Percentiles rank a stretch among this genome's conserved stretches.
phyloP scores from a whole-genome alignment of 2,329 filamentous ascomycete genomes.

The Colletotrichum orchidophilum region DNA sequence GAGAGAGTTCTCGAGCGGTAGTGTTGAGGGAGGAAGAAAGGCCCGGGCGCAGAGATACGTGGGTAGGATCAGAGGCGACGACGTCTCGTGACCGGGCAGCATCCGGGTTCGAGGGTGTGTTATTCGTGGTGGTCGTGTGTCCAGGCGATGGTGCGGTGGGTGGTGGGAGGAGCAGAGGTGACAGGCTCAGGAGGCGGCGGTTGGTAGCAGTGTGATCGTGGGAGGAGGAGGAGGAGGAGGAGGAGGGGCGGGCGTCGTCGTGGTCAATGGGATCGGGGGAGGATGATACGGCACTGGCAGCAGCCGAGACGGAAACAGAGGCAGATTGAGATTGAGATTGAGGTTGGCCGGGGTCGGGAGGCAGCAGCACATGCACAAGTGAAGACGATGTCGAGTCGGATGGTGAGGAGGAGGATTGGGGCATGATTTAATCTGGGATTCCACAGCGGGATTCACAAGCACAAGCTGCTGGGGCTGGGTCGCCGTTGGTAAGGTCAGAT shows the following conservation, averaged over 20 bases:
- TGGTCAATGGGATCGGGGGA: constrained; percentile 29
- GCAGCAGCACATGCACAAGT: constrained; percentile 33
- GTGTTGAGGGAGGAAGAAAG: constrained; percentile 8
- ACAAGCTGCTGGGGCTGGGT: constrained; percentile 27
- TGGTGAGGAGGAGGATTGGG: constrained; percentile 28
- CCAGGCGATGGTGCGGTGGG: constrained; percentile 18
- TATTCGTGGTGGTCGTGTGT: constrained; percentile 26
- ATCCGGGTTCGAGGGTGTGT: constrained; percentile 8
- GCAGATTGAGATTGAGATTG: background rate
- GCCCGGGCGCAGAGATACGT: constrained; percentile 19
- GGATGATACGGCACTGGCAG: constrained; percentile 28
- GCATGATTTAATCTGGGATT: constrained; percentile 33
- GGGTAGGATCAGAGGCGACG: constrained; percentile 9
- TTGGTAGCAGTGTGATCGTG: constrained; percentile 8
- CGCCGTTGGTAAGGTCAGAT: background rate
- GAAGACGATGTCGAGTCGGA: constrained; percentile 28
- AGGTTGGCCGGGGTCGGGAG: constrained; percentile 21
- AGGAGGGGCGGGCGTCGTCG: constrained; percentile 15
- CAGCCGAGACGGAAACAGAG: constrained; percentile 15
- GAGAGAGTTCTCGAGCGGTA: background rate
- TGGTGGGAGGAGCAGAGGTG: constrained; percentile 27
- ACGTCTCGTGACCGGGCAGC: constrained; percentile 14
- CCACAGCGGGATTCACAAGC: constrained; percentile 16
- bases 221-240: background rate
- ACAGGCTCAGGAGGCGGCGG: constrained; percentile 24